Evolutionary conservation across 495 filamentous ascomycete genomes (phyloP).

Genomic region (Penicillium robsamsonii): DNA sequence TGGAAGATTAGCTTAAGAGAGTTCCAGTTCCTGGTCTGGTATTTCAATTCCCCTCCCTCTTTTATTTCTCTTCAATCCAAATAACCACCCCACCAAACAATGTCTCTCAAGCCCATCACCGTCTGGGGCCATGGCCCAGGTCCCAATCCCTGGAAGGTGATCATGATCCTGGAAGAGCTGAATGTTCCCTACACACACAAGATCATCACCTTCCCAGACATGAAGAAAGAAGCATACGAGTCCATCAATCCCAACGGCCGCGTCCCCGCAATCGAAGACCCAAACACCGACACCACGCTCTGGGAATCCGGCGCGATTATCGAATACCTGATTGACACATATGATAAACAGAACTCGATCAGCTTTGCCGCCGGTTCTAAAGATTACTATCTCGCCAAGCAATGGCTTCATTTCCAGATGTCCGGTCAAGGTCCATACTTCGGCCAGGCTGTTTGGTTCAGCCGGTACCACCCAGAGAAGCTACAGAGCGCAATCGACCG

Average conservation of each 20-base stretch:
- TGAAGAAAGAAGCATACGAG: constrained; percentile 57
- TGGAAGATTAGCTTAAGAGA: background rate
- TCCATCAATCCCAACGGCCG: constrained; percentile 73
- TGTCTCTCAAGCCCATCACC: constrained; percentile 47
- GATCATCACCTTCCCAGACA: constrained; percentile 41
- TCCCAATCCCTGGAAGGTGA: constrained; percentile 67
- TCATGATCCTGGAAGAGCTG: constrained; percentile 63
- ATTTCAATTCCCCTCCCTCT: background rate
- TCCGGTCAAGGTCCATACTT: constrained; percentile 71
- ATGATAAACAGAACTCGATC: constrained; percentile 61
- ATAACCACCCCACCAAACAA: constrained; percentile 15
- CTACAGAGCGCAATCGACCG: constrained; percentile 56
- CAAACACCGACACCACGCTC: constrained; percentile 62
- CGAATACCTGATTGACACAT: constrained; percentile 68
- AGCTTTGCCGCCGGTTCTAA: constrained; percentile 49
- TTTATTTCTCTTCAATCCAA: background rate
- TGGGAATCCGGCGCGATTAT: constrained; percentile 77
- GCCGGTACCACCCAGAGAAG: constrained; percentile 53
- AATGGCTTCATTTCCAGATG: constrained; percentile 67
- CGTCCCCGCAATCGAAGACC: constrained; percentile 59
- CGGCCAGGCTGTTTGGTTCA: constrained; percentile 59
- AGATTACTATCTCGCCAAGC: constrained; percentile 54
- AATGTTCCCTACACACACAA: constrained; percentile 52
- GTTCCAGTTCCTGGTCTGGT: background rate
- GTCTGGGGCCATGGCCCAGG: constrained; percentile 42